Percentiles rank a stretch among this genome's conserved stretches.
These are phyloP conservation scores for Sordariomycetes sp. DNA, from an alignment of 2,329 filamentous ascomycete species.

Conservation along the genomic window DNA sequence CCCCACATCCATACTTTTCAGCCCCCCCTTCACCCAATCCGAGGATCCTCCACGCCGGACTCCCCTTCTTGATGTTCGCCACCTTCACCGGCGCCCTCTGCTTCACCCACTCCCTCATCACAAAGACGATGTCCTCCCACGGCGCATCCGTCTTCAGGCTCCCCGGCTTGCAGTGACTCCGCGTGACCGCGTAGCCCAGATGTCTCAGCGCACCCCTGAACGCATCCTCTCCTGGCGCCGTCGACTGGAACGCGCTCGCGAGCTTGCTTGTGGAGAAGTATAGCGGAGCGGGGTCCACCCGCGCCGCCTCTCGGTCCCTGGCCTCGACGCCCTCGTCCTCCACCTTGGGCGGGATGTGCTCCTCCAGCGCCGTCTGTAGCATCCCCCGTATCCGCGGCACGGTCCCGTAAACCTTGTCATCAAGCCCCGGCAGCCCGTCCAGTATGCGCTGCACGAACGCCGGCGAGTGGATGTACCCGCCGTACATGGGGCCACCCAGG, in stretches of 20 bases:
- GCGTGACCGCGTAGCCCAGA: constrained; percentile 71
- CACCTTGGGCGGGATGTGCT: constrained; percentile 32
- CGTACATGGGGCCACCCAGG: constrained; percentile 90
- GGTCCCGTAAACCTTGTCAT: constrained; percentile 67
- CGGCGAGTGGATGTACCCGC: constrained; percentile 73
- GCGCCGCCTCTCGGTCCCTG: constrained; percentile 43
- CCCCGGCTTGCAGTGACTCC: constrained; percentile 81
- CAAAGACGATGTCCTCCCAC: constrained; percentile 81
- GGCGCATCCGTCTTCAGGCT: constrained; percentile 91
- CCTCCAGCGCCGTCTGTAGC: constrained; percentile 80
- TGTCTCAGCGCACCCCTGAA: constrained; percentile 72
- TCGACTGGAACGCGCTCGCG: constrained; percentile 66
- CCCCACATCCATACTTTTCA: not conserved
- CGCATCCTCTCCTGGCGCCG: constrained; percentile 67
- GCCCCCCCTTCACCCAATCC: constrained; percentile 20
- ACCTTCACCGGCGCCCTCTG: constrained; percentile 72
- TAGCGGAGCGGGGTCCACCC: constrained; percentile 68
- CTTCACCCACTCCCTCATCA: constrained; percentile 85
- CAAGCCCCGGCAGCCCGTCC: constrained; percentile 55
- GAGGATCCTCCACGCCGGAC: constrained; percentile 62
- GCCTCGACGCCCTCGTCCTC: constrained; percentile 22
- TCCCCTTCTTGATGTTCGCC: constrained; percentile 57
- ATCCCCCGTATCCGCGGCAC: constrained; percentile 78
- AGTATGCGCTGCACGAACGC: constrained; percentile 75
- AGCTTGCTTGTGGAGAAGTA: constrained; percentile 71